Conservation (phyloP, 2,329 filamentous ascomycete genomes). For the Aspergillus pseudoviridinutans region DNA sequence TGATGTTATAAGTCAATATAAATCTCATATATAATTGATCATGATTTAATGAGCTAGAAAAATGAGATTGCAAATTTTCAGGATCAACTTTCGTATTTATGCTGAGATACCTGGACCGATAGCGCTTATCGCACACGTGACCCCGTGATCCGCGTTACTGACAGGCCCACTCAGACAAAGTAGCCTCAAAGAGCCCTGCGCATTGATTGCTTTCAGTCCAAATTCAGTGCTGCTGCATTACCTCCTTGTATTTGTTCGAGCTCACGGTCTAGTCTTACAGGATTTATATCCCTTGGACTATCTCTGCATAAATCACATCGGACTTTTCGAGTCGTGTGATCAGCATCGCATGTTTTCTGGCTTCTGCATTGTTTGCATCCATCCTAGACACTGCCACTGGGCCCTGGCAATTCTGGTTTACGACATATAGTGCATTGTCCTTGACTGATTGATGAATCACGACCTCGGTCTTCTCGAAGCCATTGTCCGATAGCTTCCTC, state of each 20-base stretch:
- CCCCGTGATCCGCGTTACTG: slow-evolving; percentile 5
- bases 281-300: neutral
- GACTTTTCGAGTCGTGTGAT: neutral
- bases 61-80: neutral
- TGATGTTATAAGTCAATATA: slow-evolving; percentile 13
- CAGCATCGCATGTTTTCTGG: neutral
- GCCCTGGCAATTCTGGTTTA: neutral
- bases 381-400: neutral
- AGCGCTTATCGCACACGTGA: slow-evolving; percentile 13
- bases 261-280: neutral
- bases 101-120: neutral
- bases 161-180: slow-evolving; percentile 7
- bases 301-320: neutral
- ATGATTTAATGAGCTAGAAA: slow-evolving; percentile 9
- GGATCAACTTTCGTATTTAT: neutral
- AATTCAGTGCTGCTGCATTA: neutral
- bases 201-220: neutral
- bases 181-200: neutral
- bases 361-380: neutral
- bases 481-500: neutral
- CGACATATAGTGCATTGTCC: neutral
- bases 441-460: neutral
- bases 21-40: neutral
- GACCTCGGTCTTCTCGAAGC: neutral
- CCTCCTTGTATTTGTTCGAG: neutral